Evolutionary conservation across 441 rosid species (phyloP).

Genomic region (Euphorbia celastroides): DNA sequence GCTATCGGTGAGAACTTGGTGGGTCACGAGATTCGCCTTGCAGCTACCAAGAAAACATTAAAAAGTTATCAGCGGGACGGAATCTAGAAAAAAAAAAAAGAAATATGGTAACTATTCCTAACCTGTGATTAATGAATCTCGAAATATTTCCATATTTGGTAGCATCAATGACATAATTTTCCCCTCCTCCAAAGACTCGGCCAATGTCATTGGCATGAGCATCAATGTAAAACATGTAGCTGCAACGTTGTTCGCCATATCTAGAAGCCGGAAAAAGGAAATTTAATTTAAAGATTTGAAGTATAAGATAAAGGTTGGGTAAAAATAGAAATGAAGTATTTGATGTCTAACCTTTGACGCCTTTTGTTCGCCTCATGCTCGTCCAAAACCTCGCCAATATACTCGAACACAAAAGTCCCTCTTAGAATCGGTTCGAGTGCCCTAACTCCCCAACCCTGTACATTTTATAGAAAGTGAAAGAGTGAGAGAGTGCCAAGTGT

Average conservation of each 20-base stretch:
- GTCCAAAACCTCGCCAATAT: conserved; percentile 76
- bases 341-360: conserved; percentile 47
- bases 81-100: neutral
- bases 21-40: conserved; percentile 70
- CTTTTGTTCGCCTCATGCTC: conserved; percentile 66
- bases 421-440: conserved; percentile 77
- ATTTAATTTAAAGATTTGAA: conserved; percentile 4
- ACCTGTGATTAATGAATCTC: conserved; percentile 97
- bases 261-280: conserved; percentile 34
- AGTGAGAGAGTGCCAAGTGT: neutral
- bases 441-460: conserved; percentile 96
- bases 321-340: neutral
- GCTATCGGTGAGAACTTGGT: conserved; percentile 86
- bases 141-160: conserved; percentile 79
- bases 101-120: conserved; percentile 5
- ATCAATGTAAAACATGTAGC: conserved; percentile 59
- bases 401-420: conserved; percentile 88
- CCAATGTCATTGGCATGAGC: conserved; percentile 74
- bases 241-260: conserved; percentile 52
- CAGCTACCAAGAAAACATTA: conserved; percentile 50
- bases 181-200: conserved; percentile 68
- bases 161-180: conserved; percentile 62
- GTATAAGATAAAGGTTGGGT: neutral
- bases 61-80: conserved; percentile 13
- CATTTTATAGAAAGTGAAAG: neutral